Evolutionary conservation across 441 rosid genomes (phyloP), one percentile per base, ranked within the genome.

Genomic region (Viola pubescens): DNA sequence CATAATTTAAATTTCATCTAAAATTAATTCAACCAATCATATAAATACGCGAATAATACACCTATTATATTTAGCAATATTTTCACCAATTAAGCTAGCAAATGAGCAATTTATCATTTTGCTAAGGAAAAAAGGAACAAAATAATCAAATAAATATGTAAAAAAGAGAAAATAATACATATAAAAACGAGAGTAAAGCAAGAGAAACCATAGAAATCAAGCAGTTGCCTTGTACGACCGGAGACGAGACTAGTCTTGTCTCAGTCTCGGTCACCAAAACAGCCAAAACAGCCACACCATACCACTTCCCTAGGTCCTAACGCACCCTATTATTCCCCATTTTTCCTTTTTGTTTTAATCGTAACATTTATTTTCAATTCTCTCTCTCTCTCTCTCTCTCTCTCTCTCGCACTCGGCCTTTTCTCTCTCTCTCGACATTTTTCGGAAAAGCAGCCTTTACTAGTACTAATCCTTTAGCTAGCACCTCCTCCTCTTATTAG

Each of bases 191-290:
- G 26, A 19, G 26, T 19, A 12, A 8, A 44, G 34, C 10, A 34
- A n/a, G 6, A 43, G 9, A 44, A 44, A 13, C 13, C 9, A 11
- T 10, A 12, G 4, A 40, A 37, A 1, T 0, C 37, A 7, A 38
- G 12, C 13, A 13, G 67, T 63, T 19, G 54, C 54, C 59, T 9
- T 63, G 54, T 14, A 46, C 48, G 60, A 55, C 41, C 51, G 55
- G 48, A 3, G 49, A 56, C 67, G 7, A 55, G 19, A 45, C 39
- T 37, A 41, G 44, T 41, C 44, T 4, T 3, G 48, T 46, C 11
- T 16, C 16, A 49, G 12, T 34, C 34, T 2, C 46, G 2, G 46
- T 5, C 46, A 9, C 46, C 46, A 9, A 43, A 43, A 43, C 9
- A 43, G 46, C 46, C 26, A 19, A 19, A 19, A 19, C 26, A 19